Conservation (phyloP, 352 stramenopile genomes). For the Thraustochytrium sp. region DNA sequence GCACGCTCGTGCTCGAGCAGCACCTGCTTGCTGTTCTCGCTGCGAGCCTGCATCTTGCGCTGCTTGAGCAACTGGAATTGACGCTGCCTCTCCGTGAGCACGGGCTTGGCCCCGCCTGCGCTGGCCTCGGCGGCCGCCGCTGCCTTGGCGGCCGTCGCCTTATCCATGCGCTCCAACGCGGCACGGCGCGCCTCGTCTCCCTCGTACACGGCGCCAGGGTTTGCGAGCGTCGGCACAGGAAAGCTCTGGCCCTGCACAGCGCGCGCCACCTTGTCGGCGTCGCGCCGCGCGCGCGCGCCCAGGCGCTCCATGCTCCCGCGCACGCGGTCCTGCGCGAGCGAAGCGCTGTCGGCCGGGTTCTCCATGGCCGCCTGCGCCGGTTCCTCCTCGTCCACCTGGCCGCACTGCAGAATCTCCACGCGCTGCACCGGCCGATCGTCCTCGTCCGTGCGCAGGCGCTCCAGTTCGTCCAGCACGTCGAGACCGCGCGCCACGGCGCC, state of each 20-base stretch:
- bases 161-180: not conserved
- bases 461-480: constrained; percentile 70
- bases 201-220: constrained; percentile 11
- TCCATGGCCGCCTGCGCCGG: not conserved
- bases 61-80: not conserved
- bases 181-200: not conserved
- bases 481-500: constrained; percentile 70
- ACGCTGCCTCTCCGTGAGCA: not conserved
- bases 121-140: not conserved
- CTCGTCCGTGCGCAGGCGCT: constrained; percentile 62
- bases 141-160: not conserved
- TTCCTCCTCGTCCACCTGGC: not conserved
- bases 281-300: not conserved
- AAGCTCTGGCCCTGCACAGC: not conserved
- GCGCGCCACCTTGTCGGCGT: not conserved
- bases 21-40: not conserved
- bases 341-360: not conserved
- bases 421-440: not conserved
- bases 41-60: constrained; percentile 1
- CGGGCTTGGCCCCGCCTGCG: not conserved
- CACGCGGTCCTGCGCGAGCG: not conserved
- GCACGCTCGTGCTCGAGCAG: not conserved
- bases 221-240: not conserved
- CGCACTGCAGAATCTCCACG: not conserved
- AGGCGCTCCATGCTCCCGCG: constrained; percentile 4